These are phyloP conservation scores for Polytolypa hystricis DNA, from an alignment of 2,329 filamentous ascomycete species.

Conservation along the genomic window DNA sequence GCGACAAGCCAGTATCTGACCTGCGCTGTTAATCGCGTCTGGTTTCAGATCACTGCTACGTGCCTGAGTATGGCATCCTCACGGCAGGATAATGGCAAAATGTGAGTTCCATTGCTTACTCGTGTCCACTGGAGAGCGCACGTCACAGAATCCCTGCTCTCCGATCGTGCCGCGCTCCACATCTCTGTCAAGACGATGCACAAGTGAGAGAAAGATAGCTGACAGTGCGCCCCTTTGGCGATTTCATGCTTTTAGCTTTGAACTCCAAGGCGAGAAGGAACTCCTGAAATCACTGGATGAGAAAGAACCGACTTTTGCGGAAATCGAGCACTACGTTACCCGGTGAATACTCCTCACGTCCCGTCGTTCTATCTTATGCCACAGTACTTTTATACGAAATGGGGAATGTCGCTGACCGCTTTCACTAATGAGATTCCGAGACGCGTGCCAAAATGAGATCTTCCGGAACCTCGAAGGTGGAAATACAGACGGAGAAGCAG, in stretches of 20 bases:
- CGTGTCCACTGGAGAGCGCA: too few relatives aligned
- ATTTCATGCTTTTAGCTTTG: constrained; percentile 19
- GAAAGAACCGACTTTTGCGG: constrained; percentile 38
- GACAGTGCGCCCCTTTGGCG: constrained; percentile 8
- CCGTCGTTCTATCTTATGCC: too few relatives aligned
- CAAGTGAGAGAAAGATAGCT: too few relatives aligned
- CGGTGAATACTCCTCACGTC: too few relatives aligned
- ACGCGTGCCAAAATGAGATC: constrained; percentile 59
- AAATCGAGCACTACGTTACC: constrained; percentile 36
- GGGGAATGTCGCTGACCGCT: too few relatives aligned
- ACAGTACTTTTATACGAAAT: too few relatives aligned
- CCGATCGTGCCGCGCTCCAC: too few relatives aligned
- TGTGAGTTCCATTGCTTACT: too few relatives aligned
- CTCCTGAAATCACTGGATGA: constrained; percentile 39
- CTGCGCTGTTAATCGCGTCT: too few relatives aligned
- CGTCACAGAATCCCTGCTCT: too few relatives aligned
- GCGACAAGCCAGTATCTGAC: constrained; percentile 2
- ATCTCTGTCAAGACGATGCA: too few relatives aligned
- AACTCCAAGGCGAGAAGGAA: constrained; percentile 37
- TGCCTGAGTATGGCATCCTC: background rate
- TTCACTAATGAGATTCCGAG: constrained; percentile 48
- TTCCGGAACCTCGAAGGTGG: constrained; percentile 48
- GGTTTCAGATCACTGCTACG: too few relatives aligned
- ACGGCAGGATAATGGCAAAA: background rate
- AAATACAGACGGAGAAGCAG: background rate